Evolutionary conservation across 2,329 filamentous ascomycete genomes (phyloP).

Genomic region (Fusarium staphyleae): DNA sequence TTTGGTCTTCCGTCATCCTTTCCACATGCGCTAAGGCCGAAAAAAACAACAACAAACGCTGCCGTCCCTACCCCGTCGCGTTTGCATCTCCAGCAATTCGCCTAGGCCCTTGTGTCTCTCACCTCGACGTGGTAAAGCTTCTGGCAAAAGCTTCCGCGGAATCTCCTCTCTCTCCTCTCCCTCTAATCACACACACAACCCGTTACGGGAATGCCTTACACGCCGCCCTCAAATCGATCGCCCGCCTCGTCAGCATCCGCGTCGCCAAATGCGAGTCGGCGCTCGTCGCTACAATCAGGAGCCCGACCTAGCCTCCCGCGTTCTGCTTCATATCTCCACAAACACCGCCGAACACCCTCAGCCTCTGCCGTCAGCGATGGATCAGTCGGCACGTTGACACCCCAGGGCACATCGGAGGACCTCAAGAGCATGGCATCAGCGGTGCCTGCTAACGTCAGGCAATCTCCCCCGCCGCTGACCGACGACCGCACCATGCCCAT

Average conservation of each 20-base stretch:
- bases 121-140: constrained; percentile 33
- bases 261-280: constrained; percentile 65
- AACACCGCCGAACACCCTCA: constrained; percentile 67
- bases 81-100: constrained; percentile 13
- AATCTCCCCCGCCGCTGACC: constrained; percentile 83
- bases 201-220: constrained; percentile 79
- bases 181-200: constrained; percentile 27
- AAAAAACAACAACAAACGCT: constrained; percentile 16
- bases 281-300: constrained; percentile 61
- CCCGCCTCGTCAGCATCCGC: constrained; percentile 64
- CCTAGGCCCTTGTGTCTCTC: constrained; percentile 15
- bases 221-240: constrained; percentile 74
- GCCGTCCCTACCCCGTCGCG: constrained; percentile 8
- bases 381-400: constrained; percentile 51
- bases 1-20: constrained; percentile 18
- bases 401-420: constrained; percentile 59
- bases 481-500: constrained; percentile 76
- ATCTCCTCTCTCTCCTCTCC: constrained; percentile 25
- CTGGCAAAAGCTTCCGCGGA: constrained; percentile 35
- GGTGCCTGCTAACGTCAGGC: constrained; percentile 66
- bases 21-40: constrained; percentile 32
- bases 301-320: constrained; percentile 64
- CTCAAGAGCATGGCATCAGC: constrained; percentile 51
- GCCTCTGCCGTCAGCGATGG: constrained; percentile 43
- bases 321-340: constrained; percentile 70